A percentile compares a stretch with the other conserved stretches of the same genome.
These are phyloP conservation scores for Chaetoceros tenuissimus DNA, from an alignment of 108 stramenopile genomes.

Conservation along the genomic window DNA sequence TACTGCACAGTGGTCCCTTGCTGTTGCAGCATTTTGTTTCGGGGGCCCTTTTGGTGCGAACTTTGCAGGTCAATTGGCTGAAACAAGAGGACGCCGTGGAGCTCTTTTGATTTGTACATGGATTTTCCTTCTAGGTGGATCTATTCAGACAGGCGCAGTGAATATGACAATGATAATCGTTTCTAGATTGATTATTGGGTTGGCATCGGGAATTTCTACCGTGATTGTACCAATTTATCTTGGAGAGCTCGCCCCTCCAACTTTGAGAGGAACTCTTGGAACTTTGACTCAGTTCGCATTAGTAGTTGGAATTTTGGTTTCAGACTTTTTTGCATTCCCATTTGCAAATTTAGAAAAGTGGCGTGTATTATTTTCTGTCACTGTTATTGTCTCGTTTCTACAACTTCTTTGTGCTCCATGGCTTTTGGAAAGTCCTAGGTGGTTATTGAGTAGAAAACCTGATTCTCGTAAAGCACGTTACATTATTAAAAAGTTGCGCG, in stretches of 20 bases:
- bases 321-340: slow-evolving; percentile 74
- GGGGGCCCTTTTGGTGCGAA: slow-evolving; percentile 79
- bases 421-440: slow-evolving; percentile 87
- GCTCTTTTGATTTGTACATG: slow-evolving; percentile 65
- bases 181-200: slow-evolving; percentile 84
- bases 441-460: slow-evolving; percentile 66
- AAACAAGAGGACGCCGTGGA: slow-evolving; percentile 61
- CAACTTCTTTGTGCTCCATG: slow-evolving; percentile 77
- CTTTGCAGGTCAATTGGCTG: slow-evolving; percentile 33
- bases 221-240: slow-evolving; percentile 95
- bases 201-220: slow-evolving; percentile 81
- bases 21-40: slow-evolving; percentile 71
- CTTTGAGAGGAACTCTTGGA: slow-evolving; percentile 89
- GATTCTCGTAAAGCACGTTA: slow-evolving; percentile 74
- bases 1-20: slow-evolving; percentile 65
- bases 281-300: slow-evolving; percentile 95
- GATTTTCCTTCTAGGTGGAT: slow-evolving; percentile 73
- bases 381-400: slow-evolving; percentile 52
- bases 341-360: slow-evolving; percentile 62
- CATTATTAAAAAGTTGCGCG: slow-evolving; percentile 88
- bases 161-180: slow-evolving; percentile 66
- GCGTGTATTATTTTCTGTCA: slow-evolving; percentile 81
- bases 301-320: slow-evolving; percentile 87
- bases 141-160: slow-evolving; percentile 57
- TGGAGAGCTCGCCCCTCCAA: slow-evolving; percentile 90